phyloP scores from a whole-genome alignment of 139 green algal genomes.

The Picochlorum sp. region DNA sequence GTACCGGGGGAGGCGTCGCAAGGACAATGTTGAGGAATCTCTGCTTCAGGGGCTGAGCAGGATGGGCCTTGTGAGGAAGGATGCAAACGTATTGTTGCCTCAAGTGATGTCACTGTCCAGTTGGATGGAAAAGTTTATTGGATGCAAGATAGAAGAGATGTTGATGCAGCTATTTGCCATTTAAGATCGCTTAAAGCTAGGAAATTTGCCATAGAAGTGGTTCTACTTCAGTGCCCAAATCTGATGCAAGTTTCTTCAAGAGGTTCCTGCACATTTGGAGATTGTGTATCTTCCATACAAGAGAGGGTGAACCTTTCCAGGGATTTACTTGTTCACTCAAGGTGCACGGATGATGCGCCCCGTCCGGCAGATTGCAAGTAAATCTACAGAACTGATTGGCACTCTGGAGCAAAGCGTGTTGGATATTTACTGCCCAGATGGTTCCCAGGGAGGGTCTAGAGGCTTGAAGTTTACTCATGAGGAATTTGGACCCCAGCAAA shows the following conservation, averaged over 20 bases:
- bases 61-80: constrained; percentile 55
- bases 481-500: constrained; percentile 44
- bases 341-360: constrained; percentile 22
- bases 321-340: constrained; percentile 80
- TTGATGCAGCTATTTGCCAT: constrained; percentile 38
- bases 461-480: constrained; percentile 68
- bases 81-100: constrained; percentile 35
- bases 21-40: constrained; percentile 15
- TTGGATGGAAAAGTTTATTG: constrained; percentile 79
- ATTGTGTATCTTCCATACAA: constrained; percentile 61
- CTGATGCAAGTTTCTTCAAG: constrained; percentile 19
- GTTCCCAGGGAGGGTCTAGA: constrained; percentile 40
- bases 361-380: constrained; percentile 25
- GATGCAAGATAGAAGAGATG: constrained; percentile 28
- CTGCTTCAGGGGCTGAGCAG: constrained; percentile 33
- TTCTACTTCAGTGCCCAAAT: constrained; percentile 15
- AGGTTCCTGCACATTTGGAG: constrained; percentile 47
- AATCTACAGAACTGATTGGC: constrained; percentile 73
- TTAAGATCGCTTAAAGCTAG: constrained; percentile 61
- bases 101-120: constrained; percentile 61
- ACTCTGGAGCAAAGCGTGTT: constrained; percentile 79
- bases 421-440: constrained; percentile 70
- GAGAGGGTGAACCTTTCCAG: constrained; percentile 63
- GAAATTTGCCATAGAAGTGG: constrained; percentile 30
- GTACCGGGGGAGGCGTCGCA: constrained; percentile 36